Evolutionary conservation across 2,329 filamentous ascomycete species (phyloP), one percentile per base, ranked within the genome.

Genomic region (Colletotrichum graminicola): DNA sequence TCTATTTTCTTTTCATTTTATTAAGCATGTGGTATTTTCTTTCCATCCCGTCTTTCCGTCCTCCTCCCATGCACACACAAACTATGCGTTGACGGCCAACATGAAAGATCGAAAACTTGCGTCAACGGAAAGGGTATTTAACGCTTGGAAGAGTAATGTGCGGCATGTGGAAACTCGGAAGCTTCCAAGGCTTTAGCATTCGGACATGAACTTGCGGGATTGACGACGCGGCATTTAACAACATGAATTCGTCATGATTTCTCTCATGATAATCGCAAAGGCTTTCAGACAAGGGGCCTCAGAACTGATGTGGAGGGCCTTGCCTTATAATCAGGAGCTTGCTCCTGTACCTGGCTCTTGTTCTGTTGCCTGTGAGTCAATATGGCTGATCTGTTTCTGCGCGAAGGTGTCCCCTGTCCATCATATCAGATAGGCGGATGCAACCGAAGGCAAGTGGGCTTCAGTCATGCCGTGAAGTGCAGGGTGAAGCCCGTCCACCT

Each of bases 51-150:
- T 66, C 45, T 26, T 39, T 41, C 21, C 43, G 21, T 45, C 29
- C 32, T 21, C 26, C 16, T 10, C 12, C 34, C 36, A 39, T 39
- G 36, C 14, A 16, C 34, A 34, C 34, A 34, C 34, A 34, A 3
- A 34, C 36, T 14, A 10, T 18, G 52, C 52, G 52, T 45, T 57
- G 18, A 34, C 60, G 11, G 43, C 34, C 29, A 60, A 60, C 57
- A 21, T 21, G 41, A 36, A 45, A 64, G 11, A n/a, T 21, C 29
- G 26, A 32, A 23, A 34, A 23, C 29, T 6, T 8, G 18, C 29
- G 18, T n/a, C 26, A 21, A 39, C 23, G 21, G 14, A 10, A 6
- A 12, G 5, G 26, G 21, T 16, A 21, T 18, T 29, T 10, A 1
- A 10, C 11, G 26, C 26, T 52, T 32, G 49, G 16, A 32, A 26